phyloP scores from a whole-genome alignment of 2,329 filamentous ascomycete species.

The Fusarium sp. region DNA sequence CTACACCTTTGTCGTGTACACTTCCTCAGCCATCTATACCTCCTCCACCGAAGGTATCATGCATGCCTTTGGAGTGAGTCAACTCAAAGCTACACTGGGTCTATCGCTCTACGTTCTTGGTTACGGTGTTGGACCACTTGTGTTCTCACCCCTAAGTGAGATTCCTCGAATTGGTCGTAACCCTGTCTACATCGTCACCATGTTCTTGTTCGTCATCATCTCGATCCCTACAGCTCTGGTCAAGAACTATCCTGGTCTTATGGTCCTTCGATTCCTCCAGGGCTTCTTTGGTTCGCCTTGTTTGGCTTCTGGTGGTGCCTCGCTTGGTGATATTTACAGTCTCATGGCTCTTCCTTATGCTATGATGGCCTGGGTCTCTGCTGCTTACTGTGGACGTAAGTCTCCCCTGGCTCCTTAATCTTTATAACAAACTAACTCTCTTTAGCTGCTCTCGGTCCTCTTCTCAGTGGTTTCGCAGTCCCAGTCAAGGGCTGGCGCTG shows the following conservation, averaged over 20 bases:
- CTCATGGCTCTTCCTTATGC: slow-evolving; percentile 68
- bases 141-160: slow-evolving; percentile 76
- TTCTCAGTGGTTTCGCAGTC: slow-evolving; percentile 71
- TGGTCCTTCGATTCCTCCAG: slow-evolving; percentile 73
- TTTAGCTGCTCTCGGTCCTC: slow-evolving; percentile 67
- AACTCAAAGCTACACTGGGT: slow-evolving; percentile 65
- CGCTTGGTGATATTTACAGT: slow-evolving; percentile 66
- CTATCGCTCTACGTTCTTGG: slow-evolving; percentile 73
- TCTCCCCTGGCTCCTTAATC: neutral
- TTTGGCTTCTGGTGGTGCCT: slow-evolving; percentile 69
- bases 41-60: slow-evolving; percentile 62
- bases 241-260: slow-evolving; percentile 71
- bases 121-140: slow-evolving; percentile 71
- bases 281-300: slow-evolving; percentile 76
- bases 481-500: slow-evolving; percentile 71
- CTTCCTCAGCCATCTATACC: slow-evolving; percentile 61
- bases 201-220: slow-evolving; percentile 76
- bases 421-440: neutral
- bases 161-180: slow-evolving; percentile 75
- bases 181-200: slow-evolving; percentile 74
- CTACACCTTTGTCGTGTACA: slow-evolving; percentile 72
- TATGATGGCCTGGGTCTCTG: slow-evolving; percentile 69
- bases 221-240: slow-evolving; percentile 73
- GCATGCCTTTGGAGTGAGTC: slow-evolving; percentile 63
- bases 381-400: slow-evolving; percentile 61